Evolutionary conservation across 2,329 filamentous ascomycete genomes (phyloP), one percentile per base, ranked within the genome.

Genomic region (Aschersonia sp.): DNA sequence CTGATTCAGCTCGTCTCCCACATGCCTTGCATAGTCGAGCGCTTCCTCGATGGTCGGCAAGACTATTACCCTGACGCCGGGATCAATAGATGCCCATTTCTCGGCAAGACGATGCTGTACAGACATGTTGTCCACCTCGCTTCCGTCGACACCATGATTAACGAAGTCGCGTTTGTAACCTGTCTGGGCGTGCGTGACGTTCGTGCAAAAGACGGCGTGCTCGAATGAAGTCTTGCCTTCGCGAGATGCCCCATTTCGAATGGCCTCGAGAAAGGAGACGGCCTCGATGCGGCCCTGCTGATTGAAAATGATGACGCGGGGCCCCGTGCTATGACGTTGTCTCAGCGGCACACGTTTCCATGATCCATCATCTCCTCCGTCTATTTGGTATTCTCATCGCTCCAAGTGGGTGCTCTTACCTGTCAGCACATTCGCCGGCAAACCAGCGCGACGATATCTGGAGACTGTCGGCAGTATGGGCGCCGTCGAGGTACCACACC

Each of bases 401-500:
- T 38, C 35, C 7, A 5, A 45, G 35, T 4, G 6, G 4, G 42
- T 12, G 35, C 30, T 44, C 60, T 48, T 57, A 62, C 61, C 56
- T 58, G 45, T 51, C 51, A 31, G 61, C 58, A n/a, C 59, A 68
- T 56, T 76, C 71, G 7, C 63, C 62, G 2, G 79, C 77, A 59
- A 95, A 97, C 89, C 89, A 96, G 52, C 77, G 76, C 0, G 82
- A 82, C 4, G 88, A 87, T 54, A 87, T 76, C 53, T 84, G 78
- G 48, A 98, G 82, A 60, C 89, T 96, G 60, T 97, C 91, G 3
- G 84, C 73, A 0, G 91, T 98, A 64, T 98, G 92, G 2, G 89
- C 92, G 6, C 92, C 89, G 59, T 98, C 92, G 28, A 98, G 77
- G 59, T 89, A 84, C 89, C 91, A 98, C 12, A 72, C 73, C 4